Evolutionary conservation across 306 rosid genomes (phyloP).

Genomic region (Glycyrrhiza uralensis): DNA sequence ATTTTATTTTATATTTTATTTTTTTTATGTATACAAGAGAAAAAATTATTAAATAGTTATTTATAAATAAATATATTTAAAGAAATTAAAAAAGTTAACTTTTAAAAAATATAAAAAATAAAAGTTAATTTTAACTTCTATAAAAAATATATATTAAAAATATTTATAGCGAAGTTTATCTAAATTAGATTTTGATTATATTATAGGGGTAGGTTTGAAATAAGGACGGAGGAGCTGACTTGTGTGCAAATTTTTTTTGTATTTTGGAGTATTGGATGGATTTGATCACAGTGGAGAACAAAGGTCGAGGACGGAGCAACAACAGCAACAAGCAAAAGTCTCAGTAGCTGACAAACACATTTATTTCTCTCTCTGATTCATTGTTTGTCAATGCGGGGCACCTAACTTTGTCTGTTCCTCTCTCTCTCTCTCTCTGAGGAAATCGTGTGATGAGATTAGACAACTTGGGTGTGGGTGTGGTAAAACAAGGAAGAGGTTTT

Average conservation of each 20-base stretch:
- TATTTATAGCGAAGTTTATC: too few species aligned
- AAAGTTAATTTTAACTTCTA: too few species aligned
- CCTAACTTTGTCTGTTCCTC: constrained; percentile 27
- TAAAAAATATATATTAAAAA: too few species aligned
- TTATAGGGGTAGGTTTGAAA: constrained; percentile 10
- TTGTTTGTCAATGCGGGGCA: constrained; percentile 32
- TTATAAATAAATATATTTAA: too few species aligned
- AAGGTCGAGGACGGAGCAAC: neutral
- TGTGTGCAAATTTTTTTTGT: neutral
- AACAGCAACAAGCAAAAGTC: constrained; percentile 19
- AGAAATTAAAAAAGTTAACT: too few species aligned
- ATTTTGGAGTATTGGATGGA: neutral
- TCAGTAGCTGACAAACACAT: constrained; percentile 12
- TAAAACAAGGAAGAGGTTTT: neutral
- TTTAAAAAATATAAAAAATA: neutral
- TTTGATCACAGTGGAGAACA: neutral
- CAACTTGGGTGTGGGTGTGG: constrained; percentile 15
- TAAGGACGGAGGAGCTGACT: constrained; percentile 45
- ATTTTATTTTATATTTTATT: too few species aligned
- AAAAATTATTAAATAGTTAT: too few species aligned
- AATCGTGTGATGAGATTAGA: neutral
- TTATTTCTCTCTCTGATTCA: constrained; percentile 10
- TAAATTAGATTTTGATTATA: too few species aligned
- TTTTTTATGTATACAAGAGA: too few species aligned
- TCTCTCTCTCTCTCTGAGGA: constrained; percentile 26